phyloP scores from a whole-genome alignment of 116 monocot genomes.

The Trichopus zeylanicus region DNA sequence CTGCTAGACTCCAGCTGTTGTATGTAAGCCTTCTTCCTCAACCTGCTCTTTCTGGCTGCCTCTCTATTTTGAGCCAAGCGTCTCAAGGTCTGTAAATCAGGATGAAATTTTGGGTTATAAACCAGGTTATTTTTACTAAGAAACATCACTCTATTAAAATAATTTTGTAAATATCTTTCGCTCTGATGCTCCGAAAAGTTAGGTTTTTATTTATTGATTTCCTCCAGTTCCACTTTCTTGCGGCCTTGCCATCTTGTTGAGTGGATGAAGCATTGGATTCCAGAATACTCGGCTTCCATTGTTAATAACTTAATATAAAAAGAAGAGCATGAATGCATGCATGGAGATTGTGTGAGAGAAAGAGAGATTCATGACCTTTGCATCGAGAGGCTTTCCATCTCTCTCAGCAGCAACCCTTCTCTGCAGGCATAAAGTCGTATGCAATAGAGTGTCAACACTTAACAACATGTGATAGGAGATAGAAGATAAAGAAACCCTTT shows the following conservation, averaged over 20 bases:
- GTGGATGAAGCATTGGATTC: slow-evolving; percentile 1
- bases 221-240: too few species aligned
- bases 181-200: too few species aligned
- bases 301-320: too few species aligned
- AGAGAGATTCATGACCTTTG: not conserved
- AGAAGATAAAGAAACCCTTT: not conserved
- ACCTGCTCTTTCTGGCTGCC: slow-evolving; percentile 79
- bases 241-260: too few species aligned
- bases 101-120: too few species aligned
- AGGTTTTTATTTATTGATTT: too few species aligned
- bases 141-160: too few species aligned
- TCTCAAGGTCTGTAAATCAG: slow-evolving; percentile 50
- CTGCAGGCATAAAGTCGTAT: not conserved
- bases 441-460: too few species aligned
- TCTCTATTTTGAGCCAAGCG: slow-evolving; percentile 94
- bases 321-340: not conserved
- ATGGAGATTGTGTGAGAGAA: not conserved
- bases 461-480: not conserved
- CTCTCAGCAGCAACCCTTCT: not conserved
- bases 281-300: not conserved
- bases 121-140: too few species aligned
- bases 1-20: slow-evolving; percentile 81
- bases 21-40: slow-evolving; percentile 91
- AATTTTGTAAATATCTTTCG: too few species aligned
- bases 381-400: not conserved